Conservation (phyloP, 2,329 filamentous ascomycete genomes). For the Monascus ruber region DNA sequence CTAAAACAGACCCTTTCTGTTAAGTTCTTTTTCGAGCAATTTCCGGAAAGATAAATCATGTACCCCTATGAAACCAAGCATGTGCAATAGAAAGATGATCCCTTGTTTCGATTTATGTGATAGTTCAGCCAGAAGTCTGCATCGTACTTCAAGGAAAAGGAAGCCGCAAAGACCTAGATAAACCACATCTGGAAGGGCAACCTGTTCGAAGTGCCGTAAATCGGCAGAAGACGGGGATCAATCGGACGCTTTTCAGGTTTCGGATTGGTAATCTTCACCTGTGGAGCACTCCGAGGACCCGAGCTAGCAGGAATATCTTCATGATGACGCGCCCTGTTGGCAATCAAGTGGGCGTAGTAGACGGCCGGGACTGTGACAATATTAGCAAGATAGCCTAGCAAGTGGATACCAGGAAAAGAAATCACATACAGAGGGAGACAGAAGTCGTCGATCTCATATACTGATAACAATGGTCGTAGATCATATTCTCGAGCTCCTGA, state of each 20-base stretch:
- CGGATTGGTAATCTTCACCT: conserved; percentile 21
- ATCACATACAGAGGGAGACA: conserved; percentile 56
- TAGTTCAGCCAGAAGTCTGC: no score
- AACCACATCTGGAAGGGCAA: conserved; percentile 31
- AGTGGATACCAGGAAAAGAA: neutral
- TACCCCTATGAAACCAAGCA: no score
- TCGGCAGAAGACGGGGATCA: conserved; percentile 24
- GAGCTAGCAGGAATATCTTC: conserved; percentile 40
- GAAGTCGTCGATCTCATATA: conserved; percentile 87
- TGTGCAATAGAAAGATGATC: no score
- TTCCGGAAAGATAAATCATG: no score
- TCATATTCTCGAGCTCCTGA: conserved; percentile 68
- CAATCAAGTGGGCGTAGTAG: conserved; percentile 90
- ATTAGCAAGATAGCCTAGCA: conserved; percentile 2
- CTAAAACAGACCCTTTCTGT: no score
- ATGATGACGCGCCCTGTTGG: conserved; percentile 67
- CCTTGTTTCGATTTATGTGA: no score
- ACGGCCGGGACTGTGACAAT: conserved; percentile 54
- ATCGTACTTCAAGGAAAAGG: no score
- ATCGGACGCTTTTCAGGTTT: conserved; percentile 16
- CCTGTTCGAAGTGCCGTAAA: conserved; percentile 17
- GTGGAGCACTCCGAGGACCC: conserved; percentile 30
- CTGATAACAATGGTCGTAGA: conserved; percentile 91
- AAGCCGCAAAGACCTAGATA: conserved; percentile 13
- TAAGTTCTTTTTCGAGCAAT: no score